A percentile compares a stretch with the other conserved stretches of the same genome.
Evolutionary conservation across 1,284 basidiomycete species (phyloP).

Genomic region (Vanrija pseudolonga): DNA sequence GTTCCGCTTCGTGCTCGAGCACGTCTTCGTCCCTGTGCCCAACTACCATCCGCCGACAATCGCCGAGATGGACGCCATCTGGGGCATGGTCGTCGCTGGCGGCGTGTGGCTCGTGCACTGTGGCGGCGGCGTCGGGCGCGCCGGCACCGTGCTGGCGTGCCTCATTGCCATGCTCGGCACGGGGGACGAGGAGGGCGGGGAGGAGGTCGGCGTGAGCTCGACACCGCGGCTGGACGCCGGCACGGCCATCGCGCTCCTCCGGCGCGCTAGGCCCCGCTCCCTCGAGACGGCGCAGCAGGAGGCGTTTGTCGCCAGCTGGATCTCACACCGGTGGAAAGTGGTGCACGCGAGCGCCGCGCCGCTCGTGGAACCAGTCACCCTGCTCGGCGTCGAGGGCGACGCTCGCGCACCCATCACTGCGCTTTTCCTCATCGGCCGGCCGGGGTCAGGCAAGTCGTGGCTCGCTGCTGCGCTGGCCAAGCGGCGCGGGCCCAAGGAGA

Average conservation of each 20-base stretch:
- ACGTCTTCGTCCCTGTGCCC: constrained; percentile 58
- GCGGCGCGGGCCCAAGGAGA: constrained; percentile 49
- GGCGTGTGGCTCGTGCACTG: constrained; percentile 58
- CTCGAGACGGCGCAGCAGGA: constrained; percentile 59
- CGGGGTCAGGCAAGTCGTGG: constrained; percentile 62
- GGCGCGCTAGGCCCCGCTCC: constrained; percentile 56
- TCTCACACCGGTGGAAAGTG: constrained; percentile 58
- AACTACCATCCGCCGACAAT: constrained; percentile 58
- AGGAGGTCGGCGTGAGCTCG: background rate
- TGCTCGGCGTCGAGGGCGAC: constrained; percentile 53
- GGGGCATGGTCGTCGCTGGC: constrained; percentile 53
- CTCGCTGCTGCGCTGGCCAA: constrained; percentile 54
- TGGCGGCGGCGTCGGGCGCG: constrained; percentile 61
- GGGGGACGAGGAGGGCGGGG: constrained; percentile 4
- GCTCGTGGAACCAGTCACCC: constrained; percentile 7
- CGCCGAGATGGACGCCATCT: constrained; percentile 60
- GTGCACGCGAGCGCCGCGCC: background rate
- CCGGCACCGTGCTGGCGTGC: constrained; percentile 61
- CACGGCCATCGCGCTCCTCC: constrained; percentile 55
- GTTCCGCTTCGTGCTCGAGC: constrained; percentile 55
- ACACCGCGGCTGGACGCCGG: constrained; percentile 55
- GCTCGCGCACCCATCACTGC: background rate
- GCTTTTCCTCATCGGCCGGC: constrained; percentile 58
- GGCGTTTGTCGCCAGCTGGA: constrained; percentile 57
- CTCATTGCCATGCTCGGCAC: constrained; percentile 59